phyloP scores from a whole-genome alignment of 345 rosid genomes.

The Hirschfeldia incana region DNA sequence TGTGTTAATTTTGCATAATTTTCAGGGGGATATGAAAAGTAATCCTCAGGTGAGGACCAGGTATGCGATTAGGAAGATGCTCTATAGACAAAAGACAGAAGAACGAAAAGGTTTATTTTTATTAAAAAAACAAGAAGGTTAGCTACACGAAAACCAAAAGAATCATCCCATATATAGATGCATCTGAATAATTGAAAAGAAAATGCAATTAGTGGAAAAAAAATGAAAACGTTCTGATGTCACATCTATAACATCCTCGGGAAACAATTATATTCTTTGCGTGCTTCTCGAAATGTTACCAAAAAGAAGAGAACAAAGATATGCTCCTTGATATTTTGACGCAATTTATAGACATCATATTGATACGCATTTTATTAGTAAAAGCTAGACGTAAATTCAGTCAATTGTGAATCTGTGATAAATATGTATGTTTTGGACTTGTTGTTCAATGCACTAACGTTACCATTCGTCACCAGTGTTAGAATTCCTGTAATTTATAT shows the following conservation, averaged over 20 bases:
- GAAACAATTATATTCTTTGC: slow-evolving; percentile 25
- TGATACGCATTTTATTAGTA: neutral
- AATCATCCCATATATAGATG: slow-evolving; percentile 27
- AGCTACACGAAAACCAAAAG: slow-evolving; percentile 33
- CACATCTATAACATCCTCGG: slow-evolving; percentile 20
- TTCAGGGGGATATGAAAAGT: slow-evolving; percentile 7
- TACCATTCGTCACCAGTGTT: slow-evolving; percentile 8
- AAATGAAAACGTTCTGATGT: slow-evolving; percentile 4
- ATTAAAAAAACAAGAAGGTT: neutral
- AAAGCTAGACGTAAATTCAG: slow-evolving; percentile 23
- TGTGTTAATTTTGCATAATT: neutral
- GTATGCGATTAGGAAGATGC: slow-evolving; percentile 20
- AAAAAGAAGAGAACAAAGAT: slow-evolving; percentile 33
- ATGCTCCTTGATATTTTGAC: slow-evolving; percentile 26
- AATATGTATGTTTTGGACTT: neutral
- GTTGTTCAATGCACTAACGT: slow-evolving; percentile 3
- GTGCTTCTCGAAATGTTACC: slow-evolving; percentile 36
- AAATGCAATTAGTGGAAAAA: slow-evolving; percentile 20
- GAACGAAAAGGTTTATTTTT: neutral
- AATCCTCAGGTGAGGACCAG: slow-evolving; percentile 33
- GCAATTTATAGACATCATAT: slow-evolving; percentile 22
- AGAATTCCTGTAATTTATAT: neutral
- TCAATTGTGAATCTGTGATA: slow-evolving; percentile 17
- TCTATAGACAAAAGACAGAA: neutral
- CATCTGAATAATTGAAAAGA: slow-evolving; percentile 28